phyloP scores from a whole-genome alignment of 495 filamentous ascomycete genomes.

The Daldinia bambusicola region DNA sequence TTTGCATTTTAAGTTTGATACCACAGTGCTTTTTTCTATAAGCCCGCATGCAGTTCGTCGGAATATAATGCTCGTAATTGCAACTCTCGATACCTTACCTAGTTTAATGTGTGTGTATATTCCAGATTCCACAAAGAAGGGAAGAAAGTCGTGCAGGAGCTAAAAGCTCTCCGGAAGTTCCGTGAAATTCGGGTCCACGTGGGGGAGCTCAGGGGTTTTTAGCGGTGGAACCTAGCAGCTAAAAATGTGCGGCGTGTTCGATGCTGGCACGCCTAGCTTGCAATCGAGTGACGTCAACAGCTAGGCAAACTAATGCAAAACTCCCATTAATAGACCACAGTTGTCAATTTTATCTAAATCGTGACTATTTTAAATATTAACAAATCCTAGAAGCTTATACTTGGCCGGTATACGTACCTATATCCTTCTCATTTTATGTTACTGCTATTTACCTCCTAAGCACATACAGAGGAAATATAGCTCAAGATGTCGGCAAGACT shows the following conservation, averaged over 20 bases:
- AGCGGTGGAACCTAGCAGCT: conserved; percentile 13
- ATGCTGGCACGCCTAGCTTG: not conserved
- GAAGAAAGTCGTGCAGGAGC: not conserved
- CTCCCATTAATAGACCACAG: conserved; percentile 8
- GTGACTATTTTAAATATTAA: not conserved
- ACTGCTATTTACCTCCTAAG: not conserved
- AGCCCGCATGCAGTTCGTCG: conserved; percentile 8
- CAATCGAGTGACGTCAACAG: conserved; percentile 36
- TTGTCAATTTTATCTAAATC: not conserved
- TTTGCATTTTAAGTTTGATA: conserved; percentile 26
- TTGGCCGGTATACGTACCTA: not conserved
- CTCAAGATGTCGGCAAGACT: conserved; percentile 35
- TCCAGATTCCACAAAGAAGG: not conserved
- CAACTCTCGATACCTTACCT: not conserved
- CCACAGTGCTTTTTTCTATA: conserved; percentile 17
- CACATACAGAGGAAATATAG: not conserved
- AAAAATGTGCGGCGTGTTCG: not conserved
- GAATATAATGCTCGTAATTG: conserved; percentile 15
- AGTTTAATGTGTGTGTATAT: no score
- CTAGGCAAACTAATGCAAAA: conserved; percentile 21
- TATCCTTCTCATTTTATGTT: not conserved
- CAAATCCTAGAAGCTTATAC: not conserved
- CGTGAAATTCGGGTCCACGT: conserved; percentile 23
- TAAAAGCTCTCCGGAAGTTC: conserved; percentile 9
- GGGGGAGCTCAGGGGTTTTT: conserved; percentile 26